These are phyloP conservation scores for Alternaria solani DNA, from an alignment of 2,329 filamentous ascomycete genomes.

Conservation along the genomic window DNA sequence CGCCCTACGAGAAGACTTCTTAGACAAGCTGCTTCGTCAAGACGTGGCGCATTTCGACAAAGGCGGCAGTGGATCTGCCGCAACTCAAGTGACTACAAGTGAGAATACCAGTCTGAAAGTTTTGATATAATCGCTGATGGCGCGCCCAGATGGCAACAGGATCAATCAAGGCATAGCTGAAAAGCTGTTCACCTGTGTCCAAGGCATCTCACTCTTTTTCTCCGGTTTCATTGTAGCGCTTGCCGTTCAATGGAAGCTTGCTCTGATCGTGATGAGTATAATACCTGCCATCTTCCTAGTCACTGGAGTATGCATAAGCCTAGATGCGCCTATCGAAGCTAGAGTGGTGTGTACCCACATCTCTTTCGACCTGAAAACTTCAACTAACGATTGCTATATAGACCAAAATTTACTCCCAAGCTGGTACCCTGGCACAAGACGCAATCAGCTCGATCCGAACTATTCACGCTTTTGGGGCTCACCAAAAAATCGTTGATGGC, in stretches of 20 bases:
- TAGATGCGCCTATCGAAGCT: conserved; percentile 26
- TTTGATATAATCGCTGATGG: neutral
- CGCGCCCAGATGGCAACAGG: conserved; percentile 16
- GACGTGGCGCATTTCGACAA: conserved; percentile 40
- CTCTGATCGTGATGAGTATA: conserved; percentile 70
- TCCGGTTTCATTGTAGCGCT: conserved; percentile 94
- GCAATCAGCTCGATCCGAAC: conserved; percentile 13
- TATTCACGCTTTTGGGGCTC: conserved; percentile 69
- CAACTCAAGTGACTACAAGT: conserved; percentile 25
- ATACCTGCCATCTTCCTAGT: conserved; percentile 50
- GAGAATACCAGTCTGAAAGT: neutral
- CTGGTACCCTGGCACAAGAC: neutral
- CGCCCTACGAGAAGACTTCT: conserved; percentile 62
- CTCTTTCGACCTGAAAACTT: neutral
- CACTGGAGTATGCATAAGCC: conserved; percentile 18
- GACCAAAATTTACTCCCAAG: conserved; percentile 16
- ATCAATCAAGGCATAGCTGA: conserved; percentile 32
- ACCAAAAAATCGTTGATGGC: conserved; percentile 63
- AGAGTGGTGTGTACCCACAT: conserved; percentile 11
- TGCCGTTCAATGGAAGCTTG: conserved; percentile 89
- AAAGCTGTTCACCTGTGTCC: conserved; percentile 53
- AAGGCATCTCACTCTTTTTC: conserved; percentile 62
- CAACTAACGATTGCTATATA: neutral
- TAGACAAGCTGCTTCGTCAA: conserved; percentile 59
- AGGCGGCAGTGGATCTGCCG: conserved; percentile 24